These are phyloP conservation scores for Umbelopsis sp. DNA, from an alignment of 371 early-diverging fungal species.

Conservation along the genomic window DNA sequence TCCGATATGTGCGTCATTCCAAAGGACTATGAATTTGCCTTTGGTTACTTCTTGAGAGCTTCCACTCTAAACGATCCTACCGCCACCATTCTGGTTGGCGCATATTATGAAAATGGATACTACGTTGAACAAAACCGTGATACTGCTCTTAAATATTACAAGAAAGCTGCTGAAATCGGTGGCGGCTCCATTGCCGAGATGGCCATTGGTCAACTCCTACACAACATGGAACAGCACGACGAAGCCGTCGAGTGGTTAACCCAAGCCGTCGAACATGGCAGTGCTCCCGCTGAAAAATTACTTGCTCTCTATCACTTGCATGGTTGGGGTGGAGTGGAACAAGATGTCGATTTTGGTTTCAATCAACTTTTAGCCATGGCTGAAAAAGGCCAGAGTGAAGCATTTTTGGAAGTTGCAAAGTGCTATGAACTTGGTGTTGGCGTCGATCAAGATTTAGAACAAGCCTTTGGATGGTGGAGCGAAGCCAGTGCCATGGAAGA, in stretches of 20 bases:
- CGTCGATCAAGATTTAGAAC: slow-evolving; percentile 22
- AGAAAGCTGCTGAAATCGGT: slow-evolving; percentile 31
- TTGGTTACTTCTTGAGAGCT: slow-evolving; percentile 42
- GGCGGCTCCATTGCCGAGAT: slow-evolving; percentile 47
- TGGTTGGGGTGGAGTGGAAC: slow-evolving; percentile 39
- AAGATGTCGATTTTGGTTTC: slow-evolving; percentile 31
- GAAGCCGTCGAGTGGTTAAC: slow-evolving; percentile 35
- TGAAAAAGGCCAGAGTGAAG: slow-evolving; percentile 32
- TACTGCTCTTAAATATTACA: slow-evolving; percentile 38
- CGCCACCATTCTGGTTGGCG: slow-evolving; percentile 41
- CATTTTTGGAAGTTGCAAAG: slow-evolving; percentile 35
- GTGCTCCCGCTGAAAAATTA: slow-evolving; percentile 39
- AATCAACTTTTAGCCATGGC: slow-evolving; percentile 33
- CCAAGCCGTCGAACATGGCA: slow-evolving; percentile 26
- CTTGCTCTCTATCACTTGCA: slow-evolving; percentile 41
- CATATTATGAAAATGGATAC: slow-evolving; percentile 47
- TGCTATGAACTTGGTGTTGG: slow-evolving; percentile 35
- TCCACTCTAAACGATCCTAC: slow-evolving; percentile 41
- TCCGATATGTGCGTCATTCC: slow-evolving; percentile 23
- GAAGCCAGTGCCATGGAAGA: slow-evolving; percentile 35
- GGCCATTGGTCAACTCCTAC: slow-evolving; percentile 43
- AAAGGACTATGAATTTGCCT: slow-evolving; percentile 41
- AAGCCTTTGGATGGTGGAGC: slow-evolving; percentile 36
- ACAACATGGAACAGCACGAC: slow-evolving; percentile 26
- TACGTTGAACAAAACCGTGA: slow-evolving; percentile 31